Evolutionary conservation across 805 yeast species (phyloP).

Genomic region (Helenozyma baotianmanensis): DNA sequence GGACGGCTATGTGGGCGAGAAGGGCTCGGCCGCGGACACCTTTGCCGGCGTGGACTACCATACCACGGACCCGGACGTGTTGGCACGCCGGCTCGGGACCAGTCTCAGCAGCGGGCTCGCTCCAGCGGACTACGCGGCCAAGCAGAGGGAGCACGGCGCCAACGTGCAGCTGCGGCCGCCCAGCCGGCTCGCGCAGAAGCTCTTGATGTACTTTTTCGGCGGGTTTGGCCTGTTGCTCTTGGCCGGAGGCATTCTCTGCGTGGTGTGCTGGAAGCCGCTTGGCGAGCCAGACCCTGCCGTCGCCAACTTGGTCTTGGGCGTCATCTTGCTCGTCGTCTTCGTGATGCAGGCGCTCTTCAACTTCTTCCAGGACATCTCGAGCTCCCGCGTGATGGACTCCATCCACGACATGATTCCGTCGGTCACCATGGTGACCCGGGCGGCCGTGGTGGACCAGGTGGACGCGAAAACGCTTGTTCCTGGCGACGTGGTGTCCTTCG

Average conservation of each 20-base stretch:
- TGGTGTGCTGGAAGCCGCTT: conserved; percentile 44
- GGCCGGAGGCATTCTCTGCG: conserved; percentile 39
- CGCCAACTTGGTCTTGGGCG: conserved; percentile 41
- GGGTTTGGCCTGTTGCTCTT: conserved; percentile 44
- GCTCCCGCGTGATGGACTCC: conserved; percentile 45
- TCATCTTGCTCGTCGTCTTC: conserved; percentile 37
- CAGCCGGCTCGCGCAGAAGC: conserved; percentile 25
- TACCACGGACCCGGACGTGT: conserved; percentile 17
- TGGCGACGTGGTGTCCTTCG: conserved; percentile 39
- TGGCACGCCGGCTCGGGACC: conserved; percentile 21
- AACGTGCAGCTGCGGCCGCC: conserved; percentile 38
- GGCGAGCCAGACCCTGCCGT: conserved; percentile 41
- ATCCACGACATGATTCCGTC: conserved; percentile 41
- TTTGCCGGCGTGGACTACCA: conserved; percentile 30
- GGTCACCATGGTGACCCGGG: conserved; percentile 32
- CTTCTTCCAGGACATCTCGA: conserved; percentile 45
- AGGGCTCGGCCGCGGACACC: conserved; percentile 9
- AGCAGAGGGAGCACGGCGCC: conserved; percentile 23
- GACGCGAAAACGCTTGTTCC: conserved; percentile 37
- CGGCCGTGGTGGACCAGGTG: conserved; percentile 23
- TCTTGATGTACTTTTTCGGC: conserved; percentile 41
- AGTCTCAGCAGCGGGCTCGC: conserved; percentile 21
- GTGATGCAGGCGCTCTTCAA: conserved; percentile 40
- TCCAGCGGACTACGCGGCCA: conserved; percentile 7
- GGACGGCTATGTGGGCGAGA: conserved; percentile 6